phyloP scores from a whole-genome alignment of 2,329 filamentous ascomycete genomes.

The Magnaporthiopsis incrustans region DNA sequence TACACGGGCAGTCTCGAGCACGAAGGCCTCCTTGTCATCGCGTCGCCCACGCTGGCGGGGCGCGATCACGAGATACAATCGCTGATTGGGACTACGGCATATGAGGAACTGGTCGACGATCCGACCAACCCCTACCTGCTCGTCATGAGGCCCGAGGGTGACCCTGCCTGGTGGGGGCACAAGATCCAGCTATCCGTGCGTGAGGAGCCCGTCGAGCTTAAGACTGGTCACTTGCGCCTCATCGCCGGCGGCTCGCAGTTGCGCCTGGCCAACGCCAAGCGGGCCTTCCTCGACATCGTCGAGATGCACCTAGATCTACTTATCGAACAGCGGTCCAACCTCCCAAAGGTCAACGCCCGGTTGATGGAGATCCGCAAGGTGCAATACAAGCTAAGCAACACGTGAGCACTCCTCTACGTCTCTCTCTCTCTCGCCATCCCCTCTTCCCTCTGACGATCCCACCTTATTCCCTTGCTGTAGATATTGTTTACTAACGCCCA shows the following conservation, averaged over 20 bases:
- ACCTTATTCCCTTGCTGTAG: no score
- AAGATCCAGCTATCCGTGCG: conserved; percentile 63
- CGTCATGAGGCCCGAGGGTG: conserved; percentile 73
- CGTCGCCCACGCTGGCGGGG: conserved; percentile 68
- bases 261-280: conserved; percentile 70
- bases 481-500: not conserved
- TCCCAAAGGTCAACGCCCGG: conserved; percentile 84
- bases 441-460: not conserved
- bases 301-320: conserved; percentile 81
- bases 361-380: conserved; percentile 93
- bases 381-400: conserved; percentile 91
- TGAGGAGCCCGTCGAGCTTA: conserved; percentile 75
- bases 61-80: conserved; percentile 75
- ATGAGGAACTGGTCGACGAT: conserved; percentile 57
- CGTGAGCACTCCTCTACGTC: conserved; percentile 22
- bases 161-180: conserved; percentile 73
- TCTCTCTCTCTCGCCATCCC: no score
- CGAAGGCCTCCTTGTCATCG: conserved; percentile 74
- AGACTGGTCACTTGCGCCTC: conserved; percentile 76
- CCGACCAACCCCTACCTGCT: conserved; percentile 75
- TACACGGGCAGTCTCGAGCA: conserved; percentile 62
- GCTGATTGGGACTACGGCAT: conserved; percentile 65
- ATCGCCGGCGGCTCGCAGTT: conserved; percentile 81
- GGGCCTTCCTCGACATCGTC: conserved; percentile 67
- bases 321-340: conserved; percentile 86